Conservation (phyloP, 139 green algal genomes). For the Coelastrella sp. region DNA sequence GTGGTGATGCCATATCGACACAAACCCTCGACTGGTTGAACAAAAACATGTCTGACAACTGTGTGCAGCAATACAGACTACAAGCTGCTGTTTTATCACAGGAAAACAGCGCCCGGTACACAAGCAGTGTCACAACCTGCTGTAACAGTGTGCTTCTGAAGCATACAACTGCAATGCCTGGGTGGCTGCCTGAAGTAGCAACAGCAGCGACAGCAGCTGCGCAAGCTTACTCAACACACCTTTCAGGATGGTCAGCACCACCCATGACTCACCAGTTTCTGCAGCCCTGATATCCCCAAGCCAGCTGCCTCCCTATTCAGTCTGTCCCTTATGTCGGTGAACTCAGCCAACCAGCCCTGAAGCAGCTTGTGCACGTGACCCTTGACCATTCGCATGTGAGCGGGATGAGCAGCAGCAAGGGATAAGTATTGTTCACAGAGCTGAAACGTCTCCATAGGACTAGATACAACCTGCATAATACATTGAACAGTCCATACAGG, state of each 20-base stretch:
- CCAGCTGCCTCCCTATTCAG: constrained; percentile 69
- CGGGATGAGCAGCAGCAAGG: constrained; percentile 74
- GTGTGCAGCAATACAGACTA: too few species aligned
- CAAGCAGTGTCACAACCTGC: too few species aligned
- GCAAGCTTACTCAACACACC: too few species aligned
- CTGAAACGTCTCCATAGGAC: constrained; percentile 54
- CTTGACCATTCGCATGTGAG: constrained; percentile 88
- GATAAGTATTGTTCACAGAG: constrained; percentile 92
- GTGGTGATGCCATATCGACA: too few species aligned
- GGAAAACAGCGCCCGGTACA: too few species aligned
- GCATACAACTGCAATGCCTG: too few species aligned
- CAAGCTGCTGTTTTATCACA: too few species aligned
- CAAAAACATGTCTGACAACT: too few species aligned
- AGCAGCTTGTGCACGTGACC: constrained; percentile 72
- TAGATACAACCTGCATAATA: neutral
- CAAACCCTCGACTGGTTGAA: too few species aligned
- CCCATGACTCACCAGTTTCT: neutral
- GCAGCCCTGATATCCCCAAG: neutral
- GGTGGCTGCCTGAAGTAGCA: neutral
- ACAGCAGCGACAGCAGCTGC: too few species aligned
- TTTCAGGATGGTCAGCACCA: neutral
- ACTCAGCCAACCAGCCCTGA: constrained; percentile 87
- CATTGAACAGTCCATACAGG: too few species aligned
- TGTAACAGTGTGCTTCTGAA: too few species aligned
- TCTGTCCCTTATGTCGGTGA: constrained; percentile 85